Percentiles rank a stretch among this genome's conserved stretches.
These are phyloP conservation scores for Crataegus laevigata DNA, from an alignment of 306 rosid genomes.

Conservation along the genomic window DNA sequence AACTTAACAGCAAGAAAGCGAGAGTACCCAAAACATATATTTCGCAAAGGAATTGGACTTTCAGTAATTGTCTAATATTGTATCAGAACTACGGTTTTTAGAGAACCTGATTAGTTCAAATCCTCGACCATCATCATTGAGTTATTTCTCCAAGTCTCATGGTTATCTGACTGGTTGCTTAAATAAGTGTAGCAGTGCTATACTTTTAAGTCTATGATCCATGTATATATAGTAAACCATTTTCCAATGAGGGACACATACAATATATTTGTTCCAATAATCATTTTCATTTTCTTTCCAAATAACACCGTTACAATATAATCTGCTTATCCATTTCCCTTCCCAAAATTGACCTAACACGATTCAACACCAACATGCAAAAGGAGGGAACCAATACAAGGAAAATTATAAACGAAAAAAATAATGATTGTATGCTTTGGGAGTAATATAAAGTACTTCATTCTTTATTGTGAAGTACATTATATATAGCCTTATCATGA, in stretches of 20 bases:
- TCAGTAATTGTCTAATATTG: not conserved
- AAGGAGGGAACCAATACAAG: slow-evolving; percentile 2
- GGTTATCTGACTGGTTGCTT: not conserved
- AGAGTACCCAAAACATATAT: too few species aligned
- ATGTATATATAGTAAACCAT: not conserved
- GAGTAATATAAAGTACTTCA: slow-evolving; percentile 6
- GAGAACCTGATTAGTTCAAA: not conserved
- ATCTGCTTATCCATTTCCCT: slow-evolving; percentile 6
- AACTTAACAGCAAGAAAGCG: too few species aligned
- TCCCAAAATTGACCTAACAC: slow-evolving; percentile 18
- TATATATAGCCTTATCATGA: slow-evolving; percentile 21
- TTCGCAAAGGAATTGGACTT: too few species aligned
- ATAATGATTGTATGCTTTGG: slow-evolving; percentile 8
- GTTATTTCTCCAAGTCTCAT: not conserved
- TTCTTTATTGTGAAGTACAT: slow-evolving; percentile 26
- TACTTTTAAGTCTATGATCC: too few species aligned
- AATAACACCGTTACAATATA: not conserved
- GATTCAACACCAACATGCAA: slow-evolving; percentile 8
- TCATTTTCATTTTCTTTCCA: too few species aligned
- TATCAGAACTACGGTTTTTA: not conserved
- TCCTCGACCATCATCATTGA: not conserved
- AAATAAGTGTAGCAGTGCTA: not conserved
- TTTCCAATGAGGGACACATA: not conserved
- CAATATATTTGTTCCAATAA: not conserved
- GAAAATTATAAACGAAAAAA: not conserved